Evolutionary conservation across 2,329 filamentous ascomycete species (phyloP).

Genomic region (Aspergillus clavatus): DNA sequence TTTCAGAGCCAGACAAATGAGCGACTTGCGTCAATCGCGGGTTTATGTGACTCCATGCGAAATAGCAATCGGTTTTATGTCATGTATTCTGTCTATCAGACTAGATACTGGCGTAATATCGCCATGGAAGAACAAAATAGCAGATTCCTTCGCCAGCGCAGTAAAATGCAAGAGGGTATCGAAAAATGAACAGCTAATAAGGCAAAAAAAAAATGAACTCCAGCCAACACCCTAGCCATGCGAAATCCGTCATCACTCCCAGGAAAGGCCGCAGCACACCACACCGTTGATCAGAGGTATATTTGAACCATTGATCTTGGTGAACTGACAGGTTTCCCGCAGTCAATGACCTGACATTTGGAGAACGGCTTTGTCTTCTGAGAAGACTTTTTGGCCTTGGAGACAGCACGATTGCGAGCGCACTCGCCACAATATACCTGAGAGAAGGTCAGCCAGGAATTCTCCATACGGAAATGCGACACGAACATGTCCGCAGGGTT

Average conservation of each 20-base stretch:
- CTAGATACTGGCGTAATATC: too few relatives aligned
- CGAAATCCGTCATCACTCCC: slow-evolving; percentile 14
- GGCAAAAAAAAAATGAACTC: slow-evolving; percentile 13
- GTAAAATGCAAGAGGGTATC: slow-evolving; percentile 6
- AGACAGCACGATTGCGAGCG: slow-evolving; percentile 36
- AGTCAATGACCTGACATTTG: slow-evolving; percentile 41
- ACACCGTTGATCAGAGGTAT: slow-evolving; percentile 39
- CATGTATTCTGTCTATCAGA: too few relatives aligned
- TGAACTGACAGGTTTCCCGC: slow-evolving; percentile 36
- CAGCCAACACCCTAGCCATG: slow-evolving; percentile 8
- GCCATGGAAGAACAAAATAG: not conserved
- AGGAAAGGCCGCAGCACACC: slow-evolving; percentile 9
- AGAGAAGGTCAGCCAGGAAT: slow-evolving; percentile 6
- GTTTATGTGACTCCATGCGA: too few relatives aligned
- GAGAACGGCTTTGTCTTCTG: slow-evolving; percentile 38
- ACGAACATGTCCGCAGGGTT: slow-evolving; percentile 84
- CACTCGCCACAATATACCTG: slow-evolving; percentile 49
- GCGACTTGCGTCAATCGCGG: not conserved
- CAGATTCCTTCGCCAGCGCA: slow-evolving; percentile 1
- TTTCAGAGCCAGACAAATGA: not conserved
- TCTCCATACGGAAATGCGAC: not conserved
- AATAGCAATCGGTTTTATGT: too few relatives aligned
- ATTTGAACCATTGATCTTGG: slow-evolving; percentile 44
- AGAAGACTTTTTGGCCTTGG: slow-evolving; percentile 31
- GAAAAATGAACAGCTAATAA: slow-evolving; percentile 12